These are phyloP conservation scores for Starmerella bombi DNA, from an alignment of 805 yeast species.

Conservation along the genomic window DNA sequence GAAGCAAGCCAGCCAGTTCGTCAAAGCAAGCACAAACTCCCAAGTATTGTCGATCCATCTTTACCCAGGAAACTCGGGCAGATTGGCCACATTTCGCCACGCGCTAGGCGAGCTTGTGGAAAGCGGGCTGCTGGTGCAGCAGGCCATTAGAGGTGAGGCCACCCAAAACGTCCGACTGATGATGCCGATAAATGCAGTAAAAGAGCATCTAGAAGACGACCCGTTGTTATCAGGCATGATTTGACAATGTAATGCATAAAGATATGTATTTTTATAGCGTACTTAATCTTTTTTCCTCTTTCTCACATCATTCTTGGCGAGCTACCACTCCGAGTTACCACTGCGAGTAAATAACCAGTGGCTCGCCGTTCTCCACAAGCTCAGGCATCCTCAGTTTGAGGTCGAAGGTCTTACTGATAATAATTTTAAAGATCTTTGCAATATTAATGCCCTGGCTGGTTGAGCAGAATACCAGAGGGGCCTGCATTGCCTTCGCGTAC, in stretches of 20 bases:
- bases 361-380: conserved; percentile 78
- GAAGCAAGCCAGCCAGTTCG: conserved; percentile 55
- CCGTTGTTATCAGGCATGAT: conserved; percentile 30
- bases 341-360: conserved; percentile 54
- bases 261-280: not conserved
- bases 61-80: conserved; percentile 22
- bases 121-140: conserved; percentile 61
- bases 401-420: conserved; percentile 82
- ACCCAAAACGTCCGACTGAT: conserved; percentile 49
- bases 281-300: too few relatives aligned
- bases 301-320: too few relatives aligned
- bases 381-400: conserved; percentile 72
- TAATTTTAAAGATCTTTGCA: conserved; percentile 83
- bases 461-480: conserved; percentile 73
- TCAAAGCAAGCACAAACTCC: conserved; percentile 31
- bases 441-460: conserved; percentile 85
- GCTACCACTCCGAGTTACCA: conserved; percentile 26
- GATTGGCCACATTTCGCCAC: conserved; percentile 47
- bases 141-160: conserved; percentile 56
- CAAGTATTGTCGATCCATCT: conserved; percentile 20
- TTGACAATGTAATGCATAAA: conserved; percentile 4
- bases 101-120: conserved; percentile 61
- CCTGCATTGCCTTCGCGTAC: conserved; percentile 81
- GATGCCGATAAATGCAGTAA: conserved; percentile 57
- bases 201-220: conserved; percentile 48